Base-by-base conservation (phyloP, 2,329 filamentous ascomycete genomes). In the Apiospora marii region DNA sequence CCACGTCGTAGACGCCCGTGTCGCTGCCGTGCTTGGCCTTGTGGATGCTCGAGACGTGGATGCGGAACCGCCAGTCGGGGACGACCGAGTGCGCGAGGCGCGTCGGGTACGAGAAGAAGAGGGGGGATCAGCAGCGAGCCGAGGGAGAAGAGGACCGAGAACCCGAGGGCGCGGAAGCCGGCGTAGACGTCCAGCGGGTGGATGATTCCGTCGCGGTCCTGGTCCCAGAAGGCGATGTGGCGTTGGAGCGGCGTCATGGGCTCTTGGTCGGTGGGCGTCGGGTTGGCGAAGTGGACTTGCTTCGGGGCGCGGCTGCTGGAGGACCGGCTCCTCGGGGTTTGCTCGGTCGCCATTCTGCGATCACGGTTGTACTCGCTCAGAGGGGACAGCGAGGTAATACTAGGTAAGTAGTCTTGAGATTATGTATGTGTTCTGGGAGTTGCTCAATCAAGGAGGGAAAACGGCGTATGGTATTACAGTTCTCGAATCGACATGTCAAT, bases 31-130 rank as follows among this genome's bases (percentile, higher is more conserved):
- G 74, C 77, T 85, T 85, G 27, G 80, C 83, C 74, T 82, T 84
- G 75, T 85, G 83, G 43, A 85, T 83, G 14, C 78, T 78, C 1
- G 76, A 70, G 10, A 85, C 75, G 73, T 82, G 83, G 24, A 85
- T 77, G 22, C 83, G 76, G 69, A 84, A 83, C 4, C 79, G 76
- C 6, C 81, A 81, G 61, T 84, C 84, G 0, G 84, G 84, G 0
- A 84, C 6, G 69, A 75, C 79, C 4, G 81, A 81, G 27, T 80
- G 74, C 7, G 79, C 78, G 51, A 84, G 74, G 0, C 80, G 77
- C 0, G 85, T 86, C 1, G 84, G 83, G 72, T 87, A 87, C 4
- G 85, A 86, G 74, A 87, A 85, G 75, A 79, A 82, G 69, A 79
- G 4, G 58, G 58, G 85, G 82, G 58, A 86, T 81, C 14, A 86